phyloP scores from a whole-genome alignment of 768 basidiomycete genomes.

The Tulasnella sp. region DNA sequence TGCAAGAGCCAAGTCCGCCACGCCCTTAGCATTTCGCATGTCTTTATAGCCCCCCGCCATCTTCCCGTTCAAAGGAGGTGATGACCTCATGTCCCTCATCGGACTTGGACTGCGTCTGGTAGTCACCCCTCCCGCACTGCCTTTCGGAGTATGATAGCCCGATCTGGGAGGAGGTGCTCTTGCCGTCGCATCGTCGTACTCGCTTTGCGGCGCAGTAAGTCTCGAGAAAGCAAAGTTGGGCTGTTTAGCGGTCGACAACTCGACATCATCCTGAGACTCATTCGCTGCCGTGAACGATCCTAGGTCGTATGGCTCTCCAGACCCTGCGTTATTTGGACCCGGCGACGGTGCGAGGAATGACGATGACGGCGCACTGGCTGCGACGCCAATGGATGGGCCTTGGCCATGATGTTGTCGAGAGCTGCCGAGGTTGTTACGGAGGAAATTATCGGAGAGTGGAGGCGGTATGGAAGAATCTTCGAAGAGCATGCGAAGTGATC shows the following conservation, averaged over 20 bases:
- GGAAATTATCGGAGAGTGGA: slow-evolving; percentile 13
- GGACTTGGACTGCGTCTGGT: slow-evolving; percentile 5
- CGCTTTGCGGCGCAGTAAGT: slow-evolving; percentile 1
- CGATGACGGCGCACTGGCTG: slow-evolving; percentile 17
- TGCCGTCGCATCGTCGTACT: slow-evolving; percentile 8
- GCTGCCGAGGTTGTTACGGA: slow-evolving; percentile 13
- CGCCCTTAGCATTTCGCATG: slow-evolving; percentile 21
- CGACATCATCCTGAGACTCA: slow-evolving; percentile 19
- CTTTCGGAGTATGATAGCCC: slow-evolving; percentile 7
- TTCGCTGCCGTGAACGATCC: slow-evolving; percentile 20
- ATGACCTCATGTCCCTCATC: neutral
- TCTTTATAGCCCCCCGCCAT: slow-evolving; percentile 18
- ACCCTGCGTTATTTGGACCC: too few relatives aligned
- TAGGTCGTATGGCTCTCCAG: slow-evolving; percentile 16
- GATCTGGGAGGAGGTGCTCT: neutral
- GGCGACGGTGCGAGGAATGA: slow-evolving; percentile 14
- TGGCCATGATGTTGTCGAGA: slow-evolving; percentile 21
- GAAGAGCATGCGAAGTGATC: slow-evolving; percentile 70
- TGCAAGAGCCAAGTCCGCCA: neutral
- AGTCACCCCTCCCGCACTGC: neutral
- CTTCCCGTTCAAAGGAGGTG: neutral
- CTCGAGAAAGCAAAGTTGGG: slow-evolving; percentile 44
- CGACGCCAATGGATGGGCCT: slow-evolving; percentile 20
- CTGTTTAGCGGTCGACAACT: slow-evolving; percentile 35
- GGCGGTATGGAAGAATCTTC: slow-evolving; percentile 30